Evolutionary conservation across 306 rosid genomes (phyloP).

Genomic region (Mimosa bimucronata): DNA sequence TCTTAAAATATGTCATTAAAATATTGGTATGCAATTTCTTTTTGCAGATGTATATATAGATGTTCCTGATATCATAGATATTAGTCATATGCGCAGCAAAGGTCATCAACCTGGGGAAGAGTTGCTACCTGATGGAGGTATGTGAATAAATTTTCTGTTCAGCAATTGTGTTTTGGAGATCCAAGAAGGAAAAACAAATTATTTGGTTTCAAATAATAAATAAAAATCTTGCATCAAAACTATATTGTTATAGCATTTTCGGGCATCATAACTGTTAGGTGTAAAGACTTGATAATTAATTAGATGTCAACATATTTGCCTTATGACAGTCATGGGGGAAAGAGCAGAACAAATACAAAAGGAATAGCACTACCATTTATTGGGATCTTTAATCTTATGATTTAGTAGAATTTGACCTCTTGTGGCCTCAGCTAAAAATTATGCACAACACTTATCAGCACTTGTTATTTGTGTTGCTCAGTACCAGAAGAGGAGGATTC

Average conservation of each 20-base stretch:
- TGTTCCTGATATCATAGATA: conserved; percentile 95
- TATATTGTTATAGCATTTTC: background rate
- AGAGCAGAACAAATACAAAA: too few relatives aligned
- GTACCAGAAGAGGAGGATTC: conserved; percentile 63
- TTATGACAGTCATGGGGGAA: background rate
- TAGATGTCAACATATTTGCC: background rate
- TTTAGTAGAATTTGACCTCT: background rate
- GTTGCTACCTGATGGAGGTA: conserved; percentile 75
- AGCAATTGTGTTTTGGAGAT: background rate
- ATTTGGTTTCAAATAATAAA: background rate
- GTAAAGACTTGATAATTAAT: background rate
- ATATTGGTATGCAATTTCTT: conserved; percentile 23
- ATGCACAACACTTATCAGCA: background rate
- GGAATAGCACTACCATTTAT: too few relatives aligned
- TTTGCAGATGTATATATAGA: conserved; percentile 89
- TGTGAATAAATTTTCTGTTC: conserved; percentile 9
- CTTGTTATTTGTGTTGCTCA: conserved; percentile 37
- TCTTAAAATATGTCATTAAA: background rate
- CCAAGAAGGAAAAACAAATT: conserved; percentile 1
- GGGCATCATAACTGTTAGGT: background rate
- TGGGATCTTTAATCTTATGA: background rate
- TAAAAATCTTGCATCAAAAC: conserved; percentile 1
- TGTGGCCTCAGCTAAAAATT: background rate
- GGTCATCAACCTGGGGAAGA: conserved; percentile 83
- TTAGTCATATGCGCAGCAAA: conserved; percentile 84